Conservation (phyloP, 148 eudicot genomes). For the Rhododendron williamsianum region DNA sequence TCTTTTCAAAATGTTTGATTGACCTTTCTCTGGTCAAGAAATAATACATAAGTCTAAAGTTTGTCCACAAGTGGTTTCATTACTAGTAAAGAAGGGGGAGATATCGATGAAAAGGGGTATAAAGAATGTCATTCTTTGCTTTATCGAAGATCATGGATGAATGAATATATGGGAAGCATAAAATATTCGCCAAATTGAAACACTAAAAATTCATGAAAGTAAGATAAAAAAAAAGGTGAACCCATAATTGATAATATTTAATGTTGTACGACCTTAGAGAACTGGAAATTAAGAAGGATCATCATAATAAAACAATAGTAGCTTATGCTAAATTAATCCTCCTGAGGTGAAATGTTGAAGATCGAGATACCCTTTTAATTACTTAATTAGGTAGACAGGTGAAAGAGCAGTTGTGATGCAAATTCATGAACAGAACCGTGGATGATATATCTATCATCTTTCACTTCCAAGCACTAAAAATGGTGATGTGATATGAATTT, state of each 20-base stretch:
- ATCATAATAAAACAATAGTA: too few species aligned
- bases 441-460: too few species aligned
- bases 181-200: neutral
- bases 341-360: too few species aligned
- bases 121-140: slow-evolving; percentile 4
- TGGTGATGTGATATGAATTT: too few species aligned
- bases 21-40: neutral
- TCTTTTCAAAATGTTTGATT: neutral
- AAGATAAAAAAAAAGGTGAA: neutral
- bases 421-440: too few species aligned
- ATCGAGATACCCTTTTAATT: too few species aligned
- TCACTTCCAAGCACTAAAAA: too few species aligned
- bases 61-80: neutral
- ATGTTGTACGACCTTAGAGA: neutral
- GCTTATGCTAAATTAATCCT: too few species aligned
- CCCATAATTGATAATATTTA: neutral
- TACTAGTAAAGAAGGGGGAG: neutral
- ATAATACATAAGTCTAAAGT: neutral
- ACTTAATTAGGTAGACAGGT: too few species aligned
- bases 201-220: neutral
- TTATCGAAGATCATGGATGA: neutral
- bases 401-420: too few species aligned
- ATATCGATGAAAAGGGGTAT: neutral
- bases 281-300: neutral
- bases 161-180: neutral